Percentiles rank a stretch among this genome's conserved stretches.
phyloP scores from a whole-genome alignment of 192 early-diverging fungal genomes.

The Coemansia umbellata region DNA sequence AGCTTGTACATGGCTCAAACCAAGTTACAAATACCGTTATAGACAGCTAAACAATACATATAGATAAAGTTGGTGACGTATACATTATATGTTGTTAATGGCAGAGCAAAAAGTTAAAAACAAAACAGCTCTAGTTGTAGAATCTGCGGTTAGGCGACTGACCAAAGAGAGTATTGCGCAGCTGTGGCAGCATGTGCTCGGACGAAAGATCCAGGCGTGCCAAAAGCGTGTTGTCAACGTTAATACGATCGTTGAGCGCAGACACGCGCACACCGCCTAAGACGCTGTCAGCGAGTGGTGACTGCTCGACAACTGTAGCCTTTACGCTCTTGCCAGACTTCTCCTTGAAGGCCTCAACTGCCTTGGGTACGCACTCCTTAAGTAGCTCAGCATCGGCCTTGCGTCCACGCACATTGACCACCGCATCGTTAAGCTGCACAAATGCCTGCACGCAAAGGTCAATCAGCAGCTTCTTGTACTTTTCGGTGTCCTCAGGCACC shows the following conservation, averaged over 20 bases:
- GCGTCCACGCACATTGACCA: conserved; percentile 68
- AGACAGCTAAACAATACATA: not conserved
- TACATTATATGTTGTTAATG: not conserved
- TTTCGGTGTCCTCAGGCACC: conserved; percentile 58
- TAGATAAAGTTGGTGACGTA: not conserved
- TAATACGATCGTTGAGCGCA: conserved; percentile 73
- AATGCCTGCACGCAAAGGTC: conserved; percentile 68
- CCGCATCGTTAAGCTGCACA: conserved; percentile 80
- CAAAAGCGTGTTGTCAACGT: conserved; percentile 86
- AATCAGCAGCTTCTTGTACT: conserved; percentile 67
- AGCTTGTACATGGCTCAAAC: not conserved
- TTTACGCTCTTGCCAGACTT: conserved; percentile 43
- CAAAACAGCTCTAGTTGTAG: conserved; percentile 55
- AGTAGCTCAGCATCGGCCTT: conserved; percentile 65
- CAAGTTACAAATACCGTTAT: too few relatives aligned
- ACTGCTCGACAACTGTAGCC: conserved; percentile 47
- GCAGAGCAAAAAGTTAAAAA: conserved; percentile 3
- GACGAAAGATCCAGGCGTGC: conserved; percentile 79
- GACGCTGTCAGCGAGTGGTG: conserved; percentile 69
- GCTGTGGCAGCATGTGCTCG: conserved; percentile 89
- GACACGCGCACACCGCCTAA: conserved; percentile 87
- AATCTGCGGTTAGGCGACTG: conserved; percentile 87
- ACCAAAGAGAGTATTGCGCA: conserved; percentile 87
- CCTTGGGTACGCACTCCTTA: conserved; percentile 52
- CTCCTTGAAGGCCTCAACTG: conserved; percentile 56